Evolutionary conservation across 1,139 yeast genomes (phyloP).

Genomic region (Zhuliangozyma parablackwelliae): DNA sequence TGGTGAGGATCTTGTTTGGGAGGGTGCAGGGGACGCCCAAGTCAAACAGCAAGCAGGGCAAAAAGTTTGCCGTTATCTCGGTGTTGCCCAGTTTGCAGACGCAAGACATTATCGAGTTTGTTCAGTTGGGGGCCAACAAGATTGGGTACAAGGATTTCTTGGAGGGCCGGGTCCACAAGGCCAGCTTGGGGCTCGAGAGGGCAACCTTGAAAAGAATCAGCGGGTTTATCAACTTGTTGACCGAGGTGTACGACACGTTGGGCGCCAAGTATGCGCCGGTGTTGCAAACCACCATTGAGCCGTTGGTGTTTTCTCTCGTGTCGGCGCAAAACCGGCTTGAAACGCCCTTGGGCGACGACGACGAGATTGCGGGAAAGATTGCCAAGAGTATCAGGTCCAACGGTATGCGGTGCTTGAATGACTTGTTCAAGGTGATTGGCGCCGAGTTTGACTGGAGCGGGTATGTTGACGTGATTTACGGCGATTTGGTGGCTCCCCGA

Average conservation of each 20-base stretch:
- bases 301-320: conserved; percentile 55
- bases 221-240: conserved; percentile 70
- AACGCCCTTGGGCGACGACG: conserved; percentile 14
- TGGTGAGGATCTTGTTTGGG: conserved; percentile 80
- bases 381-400: conserved; percentile 56
- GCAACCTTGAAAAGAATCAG: conserved; percentile 46
- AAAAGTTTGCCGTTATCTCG: conserved; percentile 73
- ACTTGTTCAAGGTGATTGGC: conserved; percentile 47
- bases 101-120: conserved; percentile 52
- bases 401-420: conserved; percentile 55
- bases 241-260: conserved; percentile 57
- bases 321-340: conserved; percentile 49
- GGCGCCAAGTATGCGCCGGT: conserved; percentile 55
- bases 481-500: conserved; percentile 59
- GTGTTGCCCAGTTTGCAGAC: conserved; percentile 62
- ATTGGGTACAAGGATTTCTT: conserved; percentile 41
- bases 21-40: conserved; percentile 60
- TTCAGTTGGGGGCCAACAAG: conserved; percentile 58
- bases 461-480: conserved; percentile 50
- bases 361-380: conserved; percentile 28
- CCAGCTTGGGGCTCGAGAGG: conserved; percentile 26
- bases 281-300: conserved; percentile 50
- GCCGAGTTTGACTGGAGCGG: conserved; percentile 52
- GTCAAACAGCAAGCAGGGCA: conserved; percentile 67
- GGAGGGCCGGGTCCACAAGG: conserved; percentile 8